Percentiles rank a stretch among this genome's conserved stretches.
Conservation (phyloP, 2,329 filamentous ascomycete genomes). For the Seiridium unicorne region DNA sequence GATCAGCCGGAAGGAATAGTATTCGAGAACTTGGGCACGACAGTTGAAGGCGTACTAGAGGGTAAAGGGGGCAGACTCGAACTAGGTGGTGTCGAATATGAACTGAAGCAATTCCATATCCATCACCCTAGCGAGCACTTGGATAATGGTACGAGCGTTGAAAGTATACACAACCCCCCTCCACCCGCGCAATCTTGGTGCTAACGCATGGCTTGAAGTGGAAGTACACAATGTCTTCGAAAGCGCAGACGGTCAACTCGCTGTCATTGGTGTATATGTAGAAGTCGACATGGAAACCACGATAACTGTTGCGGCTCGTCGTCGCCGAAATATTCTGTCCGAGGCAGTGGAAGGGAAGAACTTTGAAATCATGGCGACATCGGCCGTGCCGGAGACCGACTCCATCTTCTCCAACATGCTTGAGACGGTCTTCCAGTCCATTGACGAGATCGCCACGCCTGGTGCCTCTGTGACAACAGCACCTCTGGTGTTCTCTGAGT, state of each 20-base stretch:
- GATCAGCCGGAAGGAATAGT: conserved; percentile 39
- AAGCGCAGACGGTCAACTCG: conserved; percentile 36
- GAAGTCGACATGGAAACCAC: conserved; percentile 29
- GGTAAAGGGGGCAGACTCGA: conserved; percentile 35
- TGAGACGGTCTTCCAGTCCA: conserved; percentile 43
- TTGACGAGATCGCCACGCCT: conserved; percentile 38
- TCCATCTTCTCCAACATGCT: conserved; percentile 37
- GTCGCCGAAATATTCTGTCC: conserved; percentile 9
- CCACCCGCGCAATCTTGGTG: neutral
- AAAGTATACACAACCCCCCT: conserved; percentile 26
- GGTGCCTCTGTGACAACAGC: conserved; percentile 37
- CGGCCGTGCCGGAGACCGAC: conserved; percentile 37
- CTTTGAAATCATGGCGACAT: conserved; percentile 37
- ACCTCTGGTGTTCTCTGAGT: conserved; percentile 42
- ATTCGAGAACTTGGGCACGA: conserved; percentile 58
- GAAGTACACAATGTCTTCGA: conserved; percentile 62
- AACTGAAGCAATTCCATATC: conserved; percentile 48
- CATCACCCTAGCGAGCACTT: conserved; percentile 49
- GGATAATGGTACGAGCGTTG: conserved; percentile 41
- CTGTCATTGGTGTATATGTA: conserved; percentile 43
- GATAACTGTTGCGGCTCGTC: conserved; percentile 9
- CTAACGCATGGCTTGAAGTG: conserved; percentile 26
- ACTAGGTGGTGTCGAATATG: conserved; percentile 32
- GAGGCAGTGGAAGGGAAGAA: conserved; percentile 9
- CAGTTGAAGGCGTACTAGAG: conserved; percentile 53